phyloP scores from a whole-genome alignment of 139 green algal genomes.

The Chlamydomonas urium region DNA sequence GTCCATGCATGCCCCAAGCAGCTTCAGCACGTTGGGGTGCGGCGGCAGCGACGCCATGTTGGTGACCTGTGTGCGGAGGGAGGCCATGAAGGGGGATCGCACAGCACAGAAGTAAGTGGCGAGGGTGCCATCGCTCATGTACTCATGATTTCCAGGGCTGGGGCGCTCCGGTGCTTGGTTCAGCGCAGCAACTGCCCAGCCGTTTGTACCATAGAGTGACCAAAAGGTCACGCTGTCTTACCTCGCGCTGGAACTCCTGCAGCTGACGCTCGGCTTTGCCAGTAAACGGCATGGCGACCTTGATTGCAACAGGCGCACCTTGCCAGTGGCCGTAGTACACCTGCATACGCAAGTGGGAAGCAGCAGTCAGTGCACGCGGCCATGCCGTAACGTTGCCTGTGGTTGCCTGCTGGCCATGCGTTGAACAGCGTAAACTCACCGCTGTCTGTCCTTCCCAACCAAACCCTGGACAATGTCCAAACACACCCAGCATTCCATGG shows the following conservation, averaged over 20 bases:
- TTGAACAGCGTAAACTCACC: neutral
- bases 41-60: slow-evolving; percentile 49
- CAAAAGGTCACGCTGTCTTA: slow-evolving; percentile 8
- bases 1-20: slow-evolving; percentile 48
- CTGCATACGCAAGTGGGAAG: slow-evolving; percentile 20
- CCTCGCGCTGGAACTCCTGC: slow-evolving; percentile 52
- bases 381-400: neutral
- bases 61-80: neutral
- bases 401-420: neutral
- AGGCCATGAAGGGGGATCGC: neutral
- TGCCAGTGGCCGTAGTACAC: slow-evolving; percentile 56
- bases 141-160: too few species aligned
- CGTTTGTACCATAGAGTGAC: neutral
- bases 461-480: too few species aligned
- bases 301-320: slow-evolving; percentile 48
- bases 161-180: too few species aligned
- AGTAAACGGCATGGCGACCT: slow-evolving; percentile 27
- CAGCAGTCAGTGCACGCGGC: neutral
- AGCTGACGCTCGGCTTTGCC: neutral
- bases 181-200: too few species aligned
- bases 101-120: neutral
- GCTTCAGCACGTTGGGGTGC: slow-evolving; percentile 51
- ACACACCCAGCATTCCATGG: neutral
- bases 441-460: neutral
- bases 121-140: too few species aligned